A percentile compares a stretch with the other conserved stretches of the same genome.
phyloP scores from a whole-genome alignment of 2,329 filamentous ascomycete genomes.

The Trichoderma aggressivum region DNA sequence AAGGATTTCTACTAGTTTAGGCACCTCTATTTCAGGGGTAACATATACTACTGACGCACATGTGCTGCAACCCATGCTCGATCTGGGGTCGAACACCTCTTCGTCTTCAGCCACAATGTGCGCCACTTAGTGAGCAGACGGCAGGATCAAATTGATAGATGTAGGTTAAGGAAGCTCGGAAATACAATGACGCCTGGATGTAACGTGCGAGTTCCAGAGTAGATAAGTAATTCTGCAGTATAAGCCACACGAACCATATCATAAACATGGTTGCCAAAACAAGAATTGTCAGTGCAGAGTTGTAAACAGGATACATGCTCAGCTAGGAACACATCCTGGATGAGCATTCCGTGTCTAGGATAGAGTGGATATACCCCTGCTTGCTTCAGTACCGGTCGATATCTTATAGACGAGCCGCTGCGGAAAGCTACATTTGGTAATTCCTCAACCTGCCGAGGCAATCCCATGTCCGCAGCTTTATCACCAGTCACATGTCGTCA shows the following conservation, averaged over 20 bases:
- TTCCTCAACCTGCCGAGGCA: not conserved
- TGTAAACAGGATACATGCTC: not conserved
- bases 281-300: not conserved
- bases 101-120: not conserved
- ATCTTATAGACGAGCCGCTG: not conserved
- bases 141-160: not conserved
- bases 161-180: not conserved
- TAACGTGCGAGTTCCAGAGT: not conserved
- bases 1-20: not conserved
- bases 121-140: not conserved
- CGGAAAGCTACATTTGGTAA: not conserved
- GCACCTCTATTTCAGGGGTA: not conserved
- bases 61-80: not conserved
- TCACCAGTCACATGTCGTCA: not conserved
- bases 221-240: not conserved
- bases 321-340: not conserved
- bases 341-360: not conserved
- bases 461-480: not conserved
- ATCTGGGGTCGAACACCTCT: not conserved
- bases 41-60: not conserved
- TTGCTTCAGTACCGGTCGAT: not conserved
- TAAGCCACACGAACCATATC: not conserved
- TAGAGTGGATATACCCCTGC: not conserved
- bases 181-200: not conserved
- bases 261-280: not conserved